Evolutionary conservation across 163 green algal species (phyloP).

Genomic region (Chlamydomonas reinhardtii): DNA sequence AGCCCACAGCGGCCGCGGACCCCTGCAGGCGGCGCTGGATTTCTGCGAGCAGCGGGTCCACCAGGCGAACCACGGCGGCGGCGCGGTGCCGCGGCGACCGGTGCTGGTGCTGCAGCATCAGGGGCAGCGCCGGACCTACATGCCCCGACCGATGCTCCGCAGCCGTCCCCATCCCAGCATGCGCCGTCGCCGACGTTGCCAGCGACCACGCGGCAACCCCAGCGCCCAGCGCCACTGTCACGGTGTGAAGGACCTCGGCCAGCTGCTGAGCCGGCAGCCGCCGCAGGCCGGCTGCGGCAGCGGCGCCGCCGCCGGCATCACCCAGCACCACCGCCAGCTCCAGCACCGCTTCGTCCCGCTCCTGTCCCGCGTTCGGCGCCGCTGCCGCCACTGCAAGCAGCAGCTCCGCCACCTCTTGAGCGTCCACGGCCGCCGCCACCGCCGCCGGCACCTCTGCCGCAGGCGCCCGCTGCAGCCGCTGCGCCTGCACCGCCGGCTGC

Average conservation of each 20-base stretch:
- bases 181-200: background rate
- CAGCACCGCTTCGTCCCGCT: background rate
- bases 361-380: background rate
- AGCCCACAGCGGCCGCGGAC: too few relatives aligned
- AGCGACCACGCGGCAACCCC: too few relatives aligned
- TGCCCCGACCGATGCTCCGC: too few relatives aligned
- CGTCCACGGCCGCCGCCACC: background rate
- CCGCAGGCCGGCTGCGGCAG: background rate
- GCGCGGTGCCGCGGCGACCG: background rate
- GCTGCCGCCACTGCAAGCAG: constrained; percentile 32
- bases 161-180: too few relatives aligned
- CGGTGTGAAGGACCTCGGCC: background rate
- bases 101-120: background rate
- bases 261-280: background rate
- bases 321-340: constrained; percentile 28
- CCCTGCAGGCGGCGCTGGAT: background rate
- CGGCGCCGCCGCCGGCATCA: background rate
- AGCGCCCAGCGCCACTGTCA: background rate
- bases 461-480: too few relatives aligned
- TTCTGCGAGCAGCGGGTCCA: constrained; percentile 20
- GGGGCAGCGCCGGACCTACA: too few relatives aligned
- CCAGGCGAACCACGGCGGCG: background rate
- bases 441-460: too few relatives aligned
- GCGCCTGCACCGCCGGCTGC: too few relatives aligned
- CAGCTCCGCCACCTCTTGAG: constrained; percentile 17